phyloP scores from a whole-genome alignment of 768 basidiomycete genomes.

The Suillus bovinus region DNA sequence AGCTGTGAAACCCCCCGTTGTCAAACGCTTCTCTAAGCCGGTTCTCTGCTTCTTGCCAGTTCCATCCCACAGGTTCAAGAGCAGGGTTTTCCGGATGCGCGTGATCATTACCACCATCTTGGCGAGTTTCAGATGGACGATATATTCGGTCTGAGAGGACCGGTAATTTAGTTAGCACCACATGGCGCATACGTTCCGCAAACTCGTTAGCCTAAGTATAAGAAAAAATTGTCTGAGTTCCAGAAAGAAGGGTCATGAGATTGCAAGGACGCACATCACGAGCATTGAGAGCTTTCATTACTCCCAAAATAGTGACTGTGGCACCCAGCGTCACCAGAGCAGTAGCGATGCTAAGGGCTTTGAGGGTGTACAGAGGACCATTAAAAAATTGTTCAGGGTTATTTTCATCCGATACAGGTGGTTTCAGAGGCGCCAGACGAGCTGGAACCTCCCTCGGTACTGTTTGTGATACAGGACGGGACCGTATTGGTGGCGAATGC shows the following conservation, averaged over 20 bases:
- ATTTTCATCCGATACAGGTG: not conserved
- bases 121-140: constrained; percentile 37
- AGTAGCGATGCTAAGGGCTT: constrained; percentile 70
- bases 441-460: not conserved
- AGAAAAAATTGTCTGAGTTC: constrained; percentile 2
- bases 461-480: not conserved
- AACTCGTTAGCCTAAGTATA: constrained; percentile 55
- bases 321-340: constrained; percentile 53
- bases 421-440: not conserved
- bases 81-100: not conserved
- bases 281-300: constrained; percentile 55
- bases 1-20: constrained; percentile 54
- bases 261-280: constrained; percentile 46
- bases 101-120: constrained; percentile 17
- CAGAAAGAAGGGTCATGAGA: constrained; percentile 2
- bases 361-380: constrained; percentile 53
- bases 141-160: constrained; percentile 53
- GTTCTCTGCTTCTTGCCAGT: constrained; percentile 52
- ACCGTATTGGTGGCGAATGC: not conserved
- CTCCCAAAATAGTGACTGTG: constrained; percentile 42
- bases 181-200: constrained; percentile 52
- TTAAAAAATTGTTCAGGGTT: constrained; percentile 40
- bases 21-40: constrained; percentile 59
- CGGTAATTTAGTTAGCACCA: constrained; percentile 49
- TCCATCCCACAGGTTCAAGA: constrained; percentile 37